Percentiles rank a stretch among this genome's conserved stretches.
phyloP scores from a whole-genome alignment of 2,329 filamentous ascomycete species.

The Dothistroma pini region DNA sequence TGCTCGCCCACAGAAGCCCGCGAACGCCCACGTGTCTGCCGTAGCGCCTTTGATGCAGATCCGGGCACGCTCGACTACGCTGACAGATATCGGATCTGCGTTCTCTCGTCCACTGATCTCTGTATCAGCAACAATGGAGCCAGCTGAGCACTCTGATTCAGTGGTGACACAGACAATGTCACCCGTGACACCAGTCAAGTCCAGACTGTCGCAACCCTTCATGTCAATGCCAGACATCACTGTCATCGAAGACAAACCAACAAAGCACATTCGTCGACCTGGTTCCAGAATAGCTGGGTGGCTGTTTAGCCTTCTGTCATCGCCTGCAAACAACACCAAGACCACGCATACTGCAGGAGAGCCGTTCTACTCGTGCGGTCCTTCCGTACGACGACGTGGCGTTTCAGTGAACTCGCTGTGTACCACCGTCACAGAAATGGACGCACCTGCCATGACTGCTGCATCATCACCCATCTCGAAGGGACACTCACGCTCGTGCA shows the following conservation, averaged over 20 bases:
- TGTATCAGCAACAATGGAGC: constrained; percentile 9
- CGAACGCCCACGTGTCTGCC: constrained; percentile 43
- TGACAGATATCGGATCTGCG: constrained; percentile 48
- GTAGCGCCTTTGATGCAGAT: constrained; percentile 45
- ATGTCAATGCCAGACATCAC: constrained; percentile 20
- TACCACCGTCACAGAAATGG: constrained; percentile 24
- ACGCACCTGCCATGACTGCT: constrained; percentile 21
- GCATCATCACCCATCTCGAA: constrained; percentile 25
- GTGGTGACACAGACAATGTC: constrained; percentile 5
- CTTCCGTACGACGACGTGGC: constrained; percentile 12
- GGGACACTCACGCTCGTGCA: constrained; percentile 28
- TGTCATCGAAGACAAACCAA: constrained; percentile 2
- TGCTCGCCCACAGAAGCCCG: constrained; percentile 20
- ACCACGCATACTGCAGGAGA: constrained; percentile 11
- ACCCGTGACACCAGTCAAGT: constrained; percentile 18
- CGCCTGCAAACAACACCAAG: constrained; percentile 7
- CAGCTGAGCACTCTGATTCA: constrained; percentile 1
- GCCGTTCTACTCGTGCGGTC: constrained; percentile 24
- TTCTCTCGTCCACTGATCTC: constrained; percentile 41
- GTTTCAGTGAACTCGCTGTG: constrained; percentile 22
- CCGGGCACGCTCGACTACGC: constrained; percentile 45
- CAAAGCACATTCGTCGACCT: constrained; percentile 1
- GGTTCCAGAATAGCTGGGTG: constrained; percentile 28
- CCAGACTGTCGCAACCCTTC: constrained; percentile 22
- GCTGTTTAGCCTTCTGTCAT: constrained; percentile 27